Evolutionary conservation across 2,329 filamentous ascomycete genomes (phyloP).

Genomic region (Elsinoe arachidis): DNA sequence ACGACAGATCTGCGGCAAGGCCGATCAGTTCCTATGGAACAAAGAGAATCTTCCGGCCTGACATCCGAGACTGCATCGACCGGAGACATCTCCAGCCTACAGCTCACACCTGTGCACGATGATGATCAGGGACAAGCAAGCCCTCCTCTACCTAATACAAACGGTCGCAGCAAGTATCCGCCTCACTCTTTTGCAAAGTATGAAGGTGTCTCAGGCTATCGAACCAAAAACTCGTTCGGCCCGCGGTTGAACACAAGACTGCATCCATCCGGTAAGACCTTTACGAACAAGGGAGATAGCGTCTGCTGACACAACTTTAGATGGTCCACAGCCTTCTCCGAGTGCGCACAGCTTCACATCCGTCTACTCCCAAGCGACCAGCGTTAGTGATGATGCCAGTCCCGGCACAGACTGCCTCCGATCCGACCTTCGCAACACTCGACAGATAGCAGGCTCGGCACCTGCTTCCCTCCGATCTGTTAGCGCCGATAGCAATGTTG

Average conservation of each 20-base stretch:
- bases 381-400: not conserved
- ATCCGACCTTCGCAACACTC: not conserved
- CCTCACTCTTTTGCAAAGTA: slow-evolving; percentile 31
- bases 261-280: not conserved
- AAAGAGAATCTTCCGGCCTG: not conserved
- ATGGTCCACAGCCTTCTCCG: slow-evolving; percentile 25
- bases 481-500: slow-evolving; percentile 5
- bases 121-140: not conserved
- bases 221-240: slow-evolving; percentile 10
- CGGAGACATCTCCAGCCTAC: not conserved
- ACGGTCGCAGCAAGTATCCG: slow-evolving; percentile 23
- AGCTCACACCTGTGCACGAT: not conserved
- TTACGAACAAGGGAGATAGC: not conserved
- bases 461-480: slow-evolving; percentile 6
- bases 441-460: not conserved
- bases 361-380: not conserved
- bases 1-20: slow-evolving; percentile 18
- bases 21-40: slow-evolving; percentile 6
- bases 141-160: slow-evolving; percentile 13
- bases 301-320: slow-evolving; percentile 17
- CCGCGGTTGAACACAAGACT: slow-evolving; percentile 1
- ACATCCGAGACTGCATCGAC: not conserved
- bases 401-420: not conserved
- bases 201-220: slow-evolving; percentile 22
- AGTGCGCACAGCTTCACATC: slow-evolving; percentile 25